A percentile compares a stretch with the other conserved stretches of the same genome.
phyloP scores from a whole-genome alignment of 176 grass and related monocot genomes.

The Neostapfia colusana region DNA sequence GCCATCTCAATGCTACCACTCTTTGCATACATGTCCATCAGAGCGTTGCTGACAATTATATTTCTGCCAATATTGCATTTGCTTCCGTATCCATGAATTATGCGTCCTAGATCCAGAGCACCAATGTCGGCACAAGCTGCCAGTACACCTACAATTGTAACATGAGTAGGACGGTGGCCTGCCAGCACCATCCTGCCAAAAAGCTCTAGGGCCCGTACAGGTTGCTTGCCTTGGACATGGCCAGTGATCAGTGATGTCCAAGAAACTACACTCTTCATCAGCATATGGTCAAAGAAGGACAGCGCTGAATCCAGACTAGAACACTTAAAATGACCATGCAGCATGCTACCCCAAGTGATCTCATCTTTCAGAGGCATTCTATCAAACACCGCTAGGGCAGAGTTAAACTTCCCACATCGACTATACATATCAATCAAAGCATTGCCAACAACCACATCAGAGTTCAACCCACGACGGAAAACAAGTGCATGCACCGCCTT shows the following conservation, averaged over 20 bases:
- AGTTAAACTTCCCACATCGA: slow-evolving; percentile 36
- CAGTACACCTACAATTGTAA: slow-evolving; percentile 54
- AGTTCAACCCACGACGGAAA: slow-evolving; percentile 32
- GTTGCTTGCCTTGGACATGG: slow-evolving; percentile 52
- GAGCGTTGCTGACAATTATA: slow-evolving; percentile 53
- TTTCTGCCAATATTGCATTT: slow-evolving; percentile 43
- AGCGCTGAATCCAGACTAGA: slow-evolving; percentile 28
- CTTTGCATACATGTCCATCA: slow-evolving; percentile 79
- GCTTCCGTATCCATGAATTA: slow-evolving; percentile 48
- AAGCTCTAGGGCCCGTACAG: slow-evolving; percentile 55
- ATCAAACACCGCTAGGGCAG: slow-evolving; percentile 36
- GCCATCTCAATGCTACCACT: slow-evolving; percentile 55
- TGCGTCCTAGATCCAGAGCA: slow-evolving; percentile 55
- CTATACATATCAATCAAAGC: slow-evolving; percentile 66
- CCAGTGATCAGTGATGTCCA: slow-evolving; percentile 67
- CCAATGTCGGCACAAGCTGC: slow-evolving; percentile 72
- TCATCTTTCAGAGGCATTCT: slow-evolving; percentile 46
- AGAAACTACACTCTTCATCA: slow-evolving; percentile 34
- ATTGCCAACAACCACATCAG: slow-evolving; percentile 46
- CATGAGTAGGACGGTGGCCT: slow-evolving; percentile 45
- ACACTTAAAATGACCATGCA: slow-evolving; percentile 54
- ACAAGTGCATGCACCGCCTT: slow-evolving; percentile 38
- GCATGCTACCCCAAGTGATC: slow-evolving; percentile 61
- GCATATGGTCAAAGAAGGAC: slow-evolving; percentile 55
- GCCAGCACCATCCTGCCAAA: slow-evolving; percentile 56